Conservation (phyloP, 129 eudicot species). For the Artemisia argyi region DNA sequence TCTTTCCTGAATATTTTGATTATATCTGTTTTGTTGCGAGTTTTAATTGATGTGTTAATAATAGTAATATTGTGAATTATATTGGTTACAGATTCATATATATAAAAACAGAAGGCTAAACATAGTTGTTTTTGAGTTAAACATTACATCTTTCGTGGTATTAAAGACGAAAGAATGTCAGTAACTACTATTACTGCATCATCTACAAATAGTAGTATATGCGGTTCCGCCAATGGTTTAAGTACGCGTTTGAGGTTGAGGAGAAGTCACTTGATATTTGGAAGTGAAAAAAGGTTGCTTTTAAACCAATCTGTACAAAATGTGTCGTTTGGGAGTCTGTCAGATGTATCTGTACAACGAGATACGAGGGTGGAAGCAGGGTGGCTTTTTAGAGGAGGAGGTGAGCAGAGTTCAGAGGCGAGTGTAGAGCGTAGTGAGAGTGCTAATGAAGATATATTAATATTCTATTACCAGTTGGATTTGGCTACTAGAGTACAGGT, state of each 20-base stretch:
- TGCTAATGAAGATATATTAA: conserved; percentile 77
- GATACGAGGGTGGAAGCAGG: conserved; percentile 68
- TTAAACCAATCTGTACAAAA: conserved; percentile 33
- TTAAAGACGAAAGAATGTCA: conserved; percentile 28
- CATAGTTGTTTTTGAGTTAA: not conserved
- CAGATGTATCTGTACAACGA: conserved; percentile 27
- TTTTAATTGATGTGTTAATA: not conserved
- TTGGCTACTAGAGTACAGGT: conserved; percentile 94
- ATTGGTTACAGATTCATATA: not conserved
- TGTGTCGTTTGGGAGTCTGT: conserved; percentile 26
- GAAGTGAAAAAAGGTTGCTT: conserved; percentile 40
- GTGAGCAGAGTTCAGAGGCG: conserved; percentile 67
- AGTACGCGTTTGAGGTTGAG: conserved; percentile 41
- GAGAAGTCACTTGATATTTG: conserved; percentile 31
- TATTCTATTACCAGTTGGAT: conserved; percentile 92
- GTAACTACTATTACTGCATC: conserved; percentile 53
- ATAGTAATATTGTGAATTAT: not conserved
- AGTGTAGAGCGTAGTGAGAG: conserved; percentile 80
- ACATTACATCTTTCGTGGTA: not conserved
- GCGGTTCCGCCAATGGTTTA: conserved; percentile 41
- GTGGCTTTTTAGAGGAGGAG: conserved; percentile 85
- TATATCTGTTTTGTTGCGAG: not conserved
- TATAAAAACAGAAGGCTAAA: conserved; percentile 6
- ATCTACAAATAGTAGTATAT: conserved; percentile 45
- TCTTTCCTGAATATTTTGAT: not conserved